Percentiles rank a stretch among this genome's conserved stretches.
Evolutionary conservation across 257 asterid species (phyloP).

Genomic region (Scutellaria galericulata): DNA sequence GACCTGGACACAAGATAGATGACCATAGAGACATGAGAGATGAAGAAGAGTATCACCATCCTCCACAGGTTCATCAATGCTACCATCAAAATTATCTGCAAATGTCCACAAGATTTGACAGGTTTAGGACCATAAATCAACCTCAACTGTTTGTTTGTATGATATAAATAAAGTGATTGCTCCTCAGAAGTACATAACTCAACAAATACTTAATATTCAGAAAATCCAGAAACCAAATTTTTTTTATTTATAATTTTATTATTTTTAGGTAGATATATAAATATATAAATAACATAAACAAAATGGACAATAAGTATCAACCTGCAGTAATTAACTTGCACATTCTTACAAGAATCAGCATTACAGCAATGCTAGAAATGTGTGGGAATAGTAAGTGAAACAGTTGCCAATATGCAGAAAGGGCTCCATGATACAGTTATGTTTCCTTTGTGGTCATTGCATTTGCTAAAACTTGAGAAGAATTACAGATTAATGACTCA

Average conservation of each 20-base stretch:
- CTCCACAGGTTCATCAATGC: conserved; percentile 79
- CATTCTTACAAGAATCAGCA: background rate
- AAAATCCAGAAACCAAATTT: conserved; percentile 8
- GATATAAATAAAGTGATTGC: background rate
- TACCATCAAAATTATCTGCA: conserved; percentile 69
- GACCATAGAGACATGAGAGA: conserved; percentile 86
- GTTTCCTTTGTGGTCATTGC: conserved; percentile 1
- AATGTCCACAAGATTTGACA: conserved; percentile 25
- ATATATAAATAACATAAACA: background rate
- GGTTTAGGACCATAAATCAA: conserved; percentile 24
- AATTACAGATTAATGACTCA: background rate
- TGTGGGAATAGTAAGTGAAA: background rate
- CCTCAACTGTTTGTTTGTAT: conserved; percentile 2
- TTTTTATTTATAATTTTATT: background rate
- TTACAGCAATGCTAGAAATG: background rate
- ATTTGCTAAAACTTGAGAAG: conserved; percentile 4
- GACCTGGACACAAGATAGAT: conserved; percentile 83
- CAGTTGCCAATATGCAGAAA: background rate
- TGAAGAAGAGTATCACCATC: conserved; percentile 98
- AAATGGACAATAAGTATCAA: background rate
- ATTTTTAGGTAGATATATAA: no score
- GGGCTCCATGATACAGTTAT: background rate
- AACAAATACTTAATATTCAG: conserved; percentile 39
- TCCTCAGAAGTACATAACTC: background rate
- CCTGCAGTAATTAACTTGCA: background rate